Evolutionary conservation across 306 rosid genomes (phyloP).

Genomic region (Cyamopsis tetragonoloba): DNA sequence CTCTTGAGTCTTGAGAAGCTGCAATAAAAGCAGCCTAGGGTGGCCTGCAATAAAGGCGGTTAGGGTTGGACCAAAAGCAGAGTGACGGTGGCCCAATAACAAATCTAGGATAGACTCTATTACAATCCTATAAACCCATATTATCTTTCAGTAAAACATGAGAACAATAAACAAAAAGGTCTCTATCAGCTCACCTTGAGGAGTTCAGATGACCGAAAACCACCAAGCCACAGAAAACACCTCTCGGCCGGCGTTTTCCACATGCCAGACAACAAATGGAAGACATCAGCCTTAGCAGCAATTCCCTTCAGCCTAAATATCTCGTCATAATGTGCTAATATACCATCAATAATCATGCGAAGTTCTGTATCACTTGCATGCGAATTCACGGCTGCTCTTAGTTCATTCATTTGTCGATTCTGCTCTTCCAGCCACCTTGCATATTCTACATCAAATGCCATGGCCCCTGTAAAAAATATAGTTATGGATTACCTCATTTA

Average conservation of each 20-base stretch:
- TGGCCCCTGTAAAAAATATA: constrained; percentile 54
- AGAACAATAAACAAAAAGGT: not conserved
- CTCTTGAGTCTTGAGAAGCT: too few species aligned
- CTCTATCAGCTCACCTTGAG: constrained; percentile 53
- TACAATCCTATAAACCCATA: too few species aligned
- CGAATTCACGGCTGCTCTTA: constrained; percentile 77
- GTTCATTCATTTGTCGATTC: constrained; percentile 67
- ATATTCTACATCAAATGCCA: constrained; percentile 78
- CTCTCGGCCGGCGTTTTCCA: constrained; percentile 93
- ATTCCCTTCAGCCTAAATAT: constrained; percentile 60
- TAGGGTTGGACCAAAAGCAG: too few species aligned
- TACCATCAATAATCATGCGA: constrained; percentile 65
- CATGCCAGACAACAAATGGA: constrained; percentile 87
- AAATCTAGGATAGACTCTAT: too few species aligned
- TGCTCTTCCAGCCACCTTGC: constrained; percentile 83
- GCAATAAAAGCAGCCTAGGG: too few species aligned
- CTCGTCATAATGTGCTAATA: constrained; percentile 73
- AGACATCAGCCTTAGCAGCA: constrained; percentile 81
- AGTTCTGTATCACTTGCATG: constrained; percentile 85
- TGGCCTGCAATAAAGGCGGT: too few species aligned
- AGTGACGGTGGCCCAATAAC: too few species aligned
- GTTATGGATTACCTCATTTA: constrained; percentile 13
- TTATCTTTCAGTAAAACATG: not conserved
- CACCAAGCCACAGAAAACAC: constrained; percentile 87
- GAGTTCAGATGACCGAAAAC: constrained; percentile 82